These are phyloP conservation scores for Pichia sp. DNA, from an alignment of 1,139 yeast species.

Conservation along the genomic window DNA sequence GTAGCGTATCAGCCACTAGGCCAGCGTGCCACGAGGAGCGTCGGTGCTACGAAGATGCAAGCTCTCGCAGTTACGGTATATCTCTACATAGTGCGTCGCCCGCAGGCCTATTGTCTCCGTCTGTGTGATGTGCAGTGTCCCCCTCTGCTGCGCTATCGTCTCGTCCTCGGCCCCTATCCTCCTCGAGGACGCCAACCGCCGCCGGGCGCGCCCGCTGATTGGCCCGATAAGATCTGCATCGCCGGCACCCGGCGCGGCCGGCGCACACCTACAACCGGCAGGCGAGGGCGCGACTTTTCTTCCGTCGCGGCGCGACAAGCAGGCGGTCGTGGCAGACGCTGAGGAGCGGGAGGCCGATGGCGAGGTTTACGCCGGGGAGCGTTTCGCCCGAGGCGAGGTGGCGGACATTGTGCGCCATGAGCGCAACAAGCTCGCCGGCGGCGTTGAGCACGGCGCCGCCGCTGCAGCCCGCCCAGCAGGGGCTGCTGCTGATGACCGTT, in stretches of 20 bases:
- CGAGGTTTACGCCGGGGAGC: neutral
- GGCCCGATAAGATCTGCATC: conserved; percentile 5
- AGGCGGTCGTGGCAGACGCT: neutral
- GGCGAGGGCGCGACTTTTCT: neutral
- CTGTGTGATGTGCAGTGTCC: too few relatives aligned
- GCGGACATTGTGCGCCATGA: conserved; percentile 7
- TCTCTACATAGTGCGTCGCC: too few relatives aligned
- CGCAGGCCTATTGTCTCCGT: too few relatives aligned
- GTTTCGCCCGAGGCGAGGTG: conserved; percentile 3
- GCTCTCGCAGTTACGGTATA: too few relatives aligned
- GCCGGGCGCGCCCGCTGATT: conserved; percentile 1
- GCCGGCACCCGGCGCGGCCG: too few relatives aligned
- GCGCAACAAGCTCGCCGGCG: neutral
- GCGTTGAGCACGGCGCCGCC: conserved; percentile 7
- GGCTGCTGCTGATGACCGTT: neutral
- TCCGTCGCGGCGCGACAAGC: conserved; percentile 1
- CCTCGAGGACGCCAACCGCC: neutral
- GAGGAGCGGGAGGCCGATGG: neutral
- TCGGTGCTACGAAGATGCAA: too few relatives aligned
- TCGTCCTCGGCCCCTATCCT: neutral
- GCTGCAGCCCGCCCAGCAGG: conserved; percentile 8
- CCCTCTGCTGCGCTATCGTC: too few relatives aligned
- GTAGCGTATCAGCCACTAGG: too few relatives aligned
- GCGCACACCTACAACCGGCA: too few relatives aligned
- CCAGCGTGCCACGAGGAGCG: too few relatives aligned